Conservation (phyloP, 768 basidiomycete species). For the Podaxis rugospora region DNA sequence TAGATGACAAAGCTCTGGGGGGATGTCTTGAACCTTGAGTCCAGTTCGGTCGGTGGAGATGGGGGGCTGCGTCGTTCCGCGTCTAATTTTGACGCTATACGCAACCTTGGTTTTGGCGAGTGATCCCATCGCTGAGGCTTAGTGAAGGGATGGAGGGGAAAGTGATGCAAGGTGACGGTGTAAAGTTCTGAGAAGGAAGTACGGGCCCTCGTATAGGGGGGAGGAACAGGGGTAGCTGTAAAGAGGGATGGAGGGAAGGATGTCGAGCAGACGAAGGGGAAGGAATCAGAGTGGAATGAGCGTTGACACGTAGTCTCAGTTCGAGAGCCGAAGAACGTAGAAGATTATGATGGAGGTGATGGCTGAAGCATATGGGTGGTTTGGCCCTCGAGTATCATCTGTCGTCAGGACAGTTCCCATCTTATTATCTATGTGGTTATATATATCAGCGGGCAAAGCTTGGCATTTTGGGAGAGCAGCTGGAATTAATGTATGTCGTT, state of each 20-base stretch:
- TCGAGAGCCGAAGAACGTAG: neutral
- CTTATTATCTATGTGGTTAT: neutral
- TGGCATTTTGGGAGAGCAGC: neutral
- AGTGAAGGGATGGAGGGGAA: neutral
- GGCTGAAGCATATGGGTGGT: constrained; percentile 2
- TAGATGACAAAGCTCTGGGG: constrained; percentile 9
- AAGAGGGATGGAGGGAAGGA: neutral
- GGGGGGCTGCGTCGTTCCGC: neutral
- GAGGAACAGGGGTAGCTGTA: neutral
- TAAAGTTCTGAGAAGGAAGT: neutral
- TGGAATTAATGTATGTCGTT: neutral
- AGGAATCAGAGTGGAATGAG: neutral
- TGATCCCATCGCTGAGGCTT: constrained; percentile 1
- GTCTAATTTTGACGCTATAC: constrained; percentile 9
- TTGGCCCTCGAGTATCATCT: neutral
- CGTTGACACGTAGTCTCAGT: constrained; percentile 5
- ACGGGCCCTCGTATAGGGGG: no score
- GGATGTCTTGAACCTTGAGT: constrained; percentile 5
- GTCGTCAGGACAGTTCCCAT: constrained; percentile 1
- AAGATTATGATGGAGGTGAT: neutral
- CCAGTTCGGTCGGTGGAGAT: constrained; percentile 3
- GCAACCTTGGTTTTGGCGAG: constrained; percentile 2
- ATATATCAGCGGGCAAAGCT: constrained; percentile 6
- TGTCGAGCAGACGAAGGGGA: neutral
- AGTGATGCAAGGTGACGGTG: neutral